Conservation (phyloP, 202 grass and related monocot genomes). For the Hordeum pubiflorum region DNA sequence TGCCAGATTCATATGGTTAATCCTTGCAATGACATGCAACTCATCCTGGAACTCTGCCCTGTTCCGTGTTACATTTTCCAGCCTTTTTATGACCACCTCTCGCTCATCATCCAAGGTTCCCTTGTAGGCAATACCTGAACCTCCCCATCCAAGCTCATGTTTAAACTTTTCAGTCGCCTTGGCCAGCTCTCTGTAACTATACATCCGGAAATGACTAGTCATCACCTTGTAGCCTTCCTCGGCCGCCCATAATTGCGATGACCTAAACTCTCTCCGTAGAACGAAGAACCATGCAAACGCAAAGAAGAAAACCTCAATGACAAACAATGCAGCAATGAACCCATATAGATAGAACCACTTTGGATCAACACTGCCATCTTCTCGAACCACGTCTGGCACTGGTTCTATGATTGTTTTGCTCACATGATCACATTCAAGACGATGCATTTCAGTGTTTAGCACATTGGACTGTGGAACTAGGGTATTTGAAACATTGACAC, state of each 20-base stretch:
- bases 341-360: constrained; percentile 41
- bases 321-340: constrained; percentile 40
- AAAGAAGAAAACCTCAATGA: constrained; percentile 47
- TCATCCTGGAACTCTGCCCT: constrained; percentile 41
- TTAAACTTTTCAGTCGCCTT: constrained; percentile 53
- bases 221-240: constrained; percentile 54
- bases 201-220: constrained; percentile 43
- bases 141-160: constrained; percentile 41
- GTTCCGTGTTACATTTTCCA: constrained; percentile 34
- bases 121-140: constrained; percentile 40
- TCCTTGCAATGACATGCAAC: constrained; percentile 33
- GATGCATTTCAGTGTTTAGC: not conserved
- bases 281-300: constrained; percentile 50
- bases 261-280: constrained; percentile 33
- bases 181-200: constrained; percentile 41
- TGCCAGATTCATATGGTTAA: constrained; percentile 54
- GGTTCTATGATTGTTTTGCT: not conserved
- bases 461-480: constrained; percentile 24
- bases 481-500: not conserved
- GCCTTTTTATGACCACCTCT: constrained; percentile 40
- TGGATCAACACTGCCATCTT: not conserved
- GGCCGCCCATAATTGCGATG: constrained; percentile 18
- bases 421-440: not conserved
- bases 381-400: not conserved
- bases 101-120: constrained; percentile 36